A percentile compares a stretch with the other conserved stretches of the same genome.
phyloP scores from a whole-genome alignment of 768 basidiomycete genomes.

The Tylopilus sp. region DNA sequence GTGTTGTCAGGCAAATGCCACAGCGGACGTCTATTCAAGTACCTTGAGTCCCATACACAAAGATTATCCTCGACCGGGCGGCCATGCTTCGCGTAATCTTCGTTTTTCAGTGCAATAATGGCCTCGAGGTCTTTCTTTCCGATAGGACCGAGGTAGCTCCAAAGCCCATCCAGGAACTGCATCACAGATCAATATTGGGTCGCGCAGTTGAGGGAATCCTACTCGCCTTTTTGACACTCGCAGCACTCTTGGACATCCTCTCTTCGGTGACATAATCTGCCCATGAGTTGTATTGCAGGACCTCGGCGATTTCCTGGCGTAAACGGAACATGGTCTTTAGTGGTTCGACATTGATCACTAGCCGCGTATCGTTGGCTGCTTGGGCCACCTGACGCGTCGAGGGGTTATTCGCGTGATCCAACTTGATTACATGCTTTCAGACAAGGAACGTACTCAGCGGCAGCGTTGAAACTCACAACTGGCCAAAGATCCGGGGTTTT shows the following conservation, averaged over 20 bases:
- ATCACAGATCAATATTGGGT: not conserved
- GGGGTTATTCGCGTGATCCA: slow-evolving; percentile 71
- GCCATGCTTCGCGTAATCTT: slow-evolving; percentile 59
- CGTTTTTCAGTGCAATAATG: slow-evolving; percentile 68
- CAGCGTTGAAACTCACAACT: slow-evolving; percentile 43
- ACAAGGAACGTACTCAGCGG: not conserved
- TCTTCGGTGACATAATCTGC: slow-evolving; percentile 80
- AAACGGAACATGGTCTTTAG: slow-evolving; percentile 64
- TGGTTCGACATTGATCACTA: slow-evolving; percentile 66
- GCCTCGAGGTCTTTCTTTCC: slow-evolving; percentile 62
- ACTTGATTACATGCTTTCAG: slow-evolving; percentile 37
- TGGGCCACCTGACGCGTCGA: slow-evolving; percentile 63
- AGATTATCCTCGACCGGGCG: slow-evolving; percentile 66
- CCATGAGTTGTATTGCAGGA: slow-evolving; percentile 75
- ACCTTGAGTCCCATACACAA: slow-evolving; percentile 81
- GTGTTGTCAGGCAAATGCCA: not conserved
- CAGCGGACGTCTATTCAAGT: not conserved
- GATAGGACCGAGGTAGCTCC: slow-evolving; percentile 66
- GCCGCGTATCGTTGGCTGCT: slow-evolving; percentile 62
- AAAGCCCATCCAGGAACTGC: slow-evolving; percentile 75
- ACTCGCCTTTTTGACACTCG: slow-evolving; percentile 52
- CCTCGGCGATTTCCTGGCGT: slow-evolving; percentile 60
- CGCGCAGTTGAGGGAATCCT: not conserved
- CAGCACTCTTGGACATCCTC: slow-evolving; percentile 75
- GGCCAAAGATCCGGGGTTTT: slow-evolving; percentile 83